Evolutionary conservation across 345 rosid genomes (phyloP), one percentile per base, ranked within the genome.

Genomic region (Gossypioides kirkii): DNA sequence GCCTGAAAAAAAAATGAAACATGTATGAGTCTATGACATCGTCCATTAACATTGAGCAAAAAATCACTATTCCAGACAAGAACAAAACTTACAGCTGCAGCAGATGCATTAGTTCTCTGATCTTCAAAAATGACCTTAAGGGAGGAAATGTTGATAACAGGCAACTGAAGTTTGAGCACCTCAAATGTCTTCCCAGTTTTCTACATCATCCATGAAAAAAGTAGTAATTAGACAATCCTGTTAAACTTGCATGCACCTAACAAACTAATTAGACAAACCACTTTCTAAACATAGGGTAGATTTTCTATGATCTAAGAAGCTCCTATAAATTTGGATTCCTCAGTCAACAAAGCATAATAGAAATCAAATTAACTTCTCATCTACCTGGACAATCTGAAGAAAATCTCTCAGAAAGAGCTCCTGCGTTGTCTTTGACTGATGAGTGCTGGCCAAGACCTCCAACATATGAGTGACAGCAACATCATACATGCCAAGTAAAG

Each of bases 401-500:
- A 95, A 95, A 77, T 88, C 92, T 80, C 84, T 84, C 55, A 95
- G 85, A 75, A 91, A 91, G 60, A 90, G 81, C 85, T 95, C 99
- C 79, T 95, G 99, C 14, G 86, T 90, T 85, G 91, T 79, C 88
- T 87, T 93, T 43, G 97, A 87, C 82, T 95, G 98, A 81, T 93
- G 86, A 75, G 87, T 81, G 80, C 97, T 90, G 60, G 88, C 86
- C 81, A 95, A 84, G 80, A 93, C 89, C 79, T 91, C 88, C 84
- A 93, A 80, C 94, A 93, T 82, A 80, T 91, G 87, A 46, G 63
- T 70, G 62, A 90, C 90, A 73, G 98, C 98, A 79, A 89, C 84
- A 80, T 95, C 99, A 87, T 91, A 81, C 84, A 91, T 81, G 71
- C 96, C 98, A 83, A 95, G 96, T 73, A 83, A 76, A 76, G 88